These are phyloP conservation scores for Leccinum imitatum DNA, from an alignment of 768 basidiomycete species.

Conservation along the genomic window DNA sequence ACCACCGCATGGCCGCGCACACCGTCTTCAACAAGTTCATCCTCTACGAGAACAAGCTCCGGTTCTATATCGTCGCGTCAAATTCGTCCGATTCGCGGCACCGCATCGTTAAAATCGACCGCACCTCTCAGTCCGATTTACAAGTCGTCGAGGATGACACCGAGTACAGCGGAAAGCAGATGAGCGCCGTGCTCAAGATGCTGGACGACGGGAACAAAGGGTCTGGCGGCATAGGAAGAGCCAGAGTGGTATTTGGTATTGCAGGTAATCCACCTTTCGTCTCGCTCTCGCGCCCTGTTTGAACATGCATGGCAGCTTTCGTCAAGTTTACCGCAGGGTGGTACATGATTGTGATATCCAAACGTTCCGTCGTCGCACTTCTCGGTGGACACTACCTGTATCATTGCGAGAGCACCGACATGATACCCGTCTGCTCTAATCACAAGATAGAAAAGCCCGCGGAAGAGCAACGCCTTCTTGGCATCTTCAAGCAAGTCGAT, in stretches of 20 bases:
- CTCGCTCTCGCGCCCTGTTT: no score
- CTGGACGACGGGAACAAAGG: conserved; percentile 91
- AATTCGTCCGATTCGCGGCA: conserved; percentile 87
- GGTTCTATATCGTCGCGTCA: conserved; percentile 91
- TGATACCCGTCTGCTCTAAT: conserved; percentile 71
- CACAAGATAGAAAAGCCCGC: conserved; percentile 85
- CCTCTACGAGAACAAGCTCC: conserved; percentile 87
- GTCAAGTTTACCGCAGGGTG: conserved; percentile 93
- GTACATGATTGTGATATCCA: conserved; percentile 91
- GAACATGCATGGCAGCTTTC: conserved; percentile 54
- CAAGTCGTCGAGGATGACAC: conserved; percentile 83
- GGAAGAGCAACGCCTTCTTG: conserved; percentile 87
- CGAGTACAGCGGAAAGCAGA: conserved; percentile 85
- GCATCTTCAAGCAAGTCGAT: conserved; percentile 94
- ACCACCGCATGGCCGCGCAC: conserved; percentile 2
- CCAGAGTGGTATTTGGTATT: conserved; percentile 77
- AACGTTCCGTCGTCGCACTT: conserved; percentile 88
- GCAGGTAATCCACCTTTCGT: conserved; percentile 51
- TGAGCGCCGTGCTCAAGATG: conserved; percentile 91
- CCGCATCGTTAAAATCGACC: conserved; percentile 90
- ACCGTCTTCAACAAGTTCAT: conserved; percentile 73
- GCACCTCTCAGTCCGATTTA: conserved; percentile 75
- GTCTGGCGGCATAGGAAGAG: conserved; percentile 83
- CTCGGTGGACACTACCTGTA: conserved; percentile 96
- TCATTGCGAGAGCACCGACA: conserved; percentile 90